Conservation (phyloP, 2,329 filamentous ascomycete species). For the Penicillium sp. region DNA sequence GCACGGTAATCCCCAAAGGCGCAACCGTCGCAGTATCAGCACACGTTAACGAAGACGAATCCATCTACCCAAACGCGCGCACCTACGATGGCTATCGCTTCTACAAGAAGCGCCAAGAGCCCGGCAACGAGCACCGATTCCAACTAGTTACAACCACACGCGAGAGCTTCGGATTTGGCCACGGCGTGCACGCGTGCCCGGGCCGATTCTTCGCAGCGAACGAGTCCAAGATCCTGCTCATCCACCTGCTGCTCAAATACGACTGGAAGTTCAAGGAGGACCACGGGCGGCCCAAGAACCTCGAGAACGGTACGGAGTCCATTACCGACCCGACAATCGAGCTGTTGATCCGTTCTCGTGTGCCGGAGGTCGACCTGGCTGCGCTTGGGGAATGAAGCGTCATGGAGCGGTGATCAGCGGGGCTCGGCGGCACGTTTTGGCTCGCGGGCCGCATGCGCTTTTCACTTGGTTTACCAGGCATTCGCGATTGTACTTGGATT, state of each 20-base stretch:
- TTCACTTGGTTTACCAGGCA: background rate
- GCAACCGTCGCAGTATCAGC: constrained; percentile 25
- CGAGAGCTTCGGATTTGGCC: constrained; percentile 37
- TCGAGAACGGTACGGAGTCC: constrained; percentile 49
- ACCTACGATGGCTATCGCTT: constrained; percentile 37
- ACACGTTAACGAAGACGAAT: constrained; percentile 28
- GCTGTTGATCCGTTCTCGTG: constrained; percentile 26
- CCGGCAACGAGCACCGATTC: constrained; percentile 30
- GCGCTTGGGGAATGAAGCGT: constrained; percentile 17
- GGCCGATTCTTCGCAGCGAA: constrained; percentile 58
- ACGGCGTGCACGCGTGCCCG: constrained; percentile 43
- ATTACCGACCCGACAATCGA: constrained; percentile 32
- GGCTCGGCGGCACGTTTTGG: background rate
- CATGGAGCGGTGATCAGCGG: background rate
- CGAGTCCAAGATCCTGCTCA: constrained; percentile 56
- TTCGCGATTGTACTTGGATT: background rate
- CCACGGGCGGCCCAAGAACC: constrained; percentile 38
- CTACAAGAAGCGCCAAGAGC: constrained; percentile 30
- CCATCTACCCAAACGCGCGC: constrained; percentile 27
- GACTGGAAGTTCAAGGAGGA: constrained; percentile 47
- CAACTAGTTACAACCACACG: constrained; percentile 32
- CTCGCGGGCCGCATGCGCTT: background rate
- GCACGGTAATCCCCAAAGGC: constrained; percentile 31
- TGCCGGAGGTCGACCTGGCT: constrained; percentile 26
- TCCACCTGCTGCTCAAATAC: constrained; percentile 53